Evolutionary conservation across 805 yeast genomes (phyloP).

Genomic region (Monosporozyma unispora): DNA sequence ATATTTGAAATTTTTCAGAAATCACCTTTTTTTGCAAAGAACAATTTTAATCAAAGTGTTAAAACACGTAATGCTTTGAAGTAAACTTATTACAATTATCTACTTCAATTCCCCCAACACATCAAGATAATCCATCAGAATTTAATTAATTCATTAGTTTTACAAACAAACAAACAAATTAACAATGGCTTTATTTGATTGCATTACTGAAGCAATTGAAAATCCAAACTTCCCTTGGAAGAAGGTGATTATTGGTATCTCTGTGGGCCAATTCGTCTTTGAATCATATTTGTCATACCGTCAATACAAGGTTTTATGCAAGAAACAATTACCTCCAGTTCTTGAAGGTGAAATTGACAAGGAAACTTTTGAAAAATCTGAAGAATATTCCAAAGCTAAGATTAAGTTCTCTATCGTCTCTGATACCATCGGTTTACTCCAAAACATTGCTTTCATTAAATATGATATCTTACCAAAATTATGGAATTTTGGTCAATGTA

Average conservation of each 20-base stretch:
- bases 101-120: neutral
- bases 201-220: neutral
- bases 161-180: neutral
- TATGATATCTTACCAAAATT: constrained; percentile 56
- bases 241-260: constrained; percentile 57
- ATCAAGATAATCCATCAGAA: neutral
- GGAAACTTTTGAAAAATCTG: constrained; percentile 68
- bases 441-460: constrained; percentile 50
- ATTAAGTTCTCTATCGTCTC: constrained; percentile 55
- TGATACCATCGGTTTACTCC: constrained; percentile 41
- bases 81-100: neutral
- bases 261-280: constrained; percentile 65
- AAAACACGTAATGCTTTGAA: neutral
- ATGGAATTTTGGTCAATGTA: constrained; percentile 43
- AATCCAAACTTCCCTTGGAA: constrained; percentile 59
- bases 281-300: constrained; percentile 67
- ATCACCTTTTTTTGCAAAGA: neutral
- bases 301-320: constrained; percentile 57
- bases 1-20: neutral
- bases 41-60: neutral
- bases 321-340: constrained; percentile 55
- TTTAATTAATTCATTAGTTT: too few relatives aligned
- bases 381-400: constrained; percentile 72
- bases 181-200: neutral
- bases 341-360: constrained; percentile 58